Base-by-base conservation (phyloP, 139 green algal genomes). In the Chlorella sp. region DNA sequence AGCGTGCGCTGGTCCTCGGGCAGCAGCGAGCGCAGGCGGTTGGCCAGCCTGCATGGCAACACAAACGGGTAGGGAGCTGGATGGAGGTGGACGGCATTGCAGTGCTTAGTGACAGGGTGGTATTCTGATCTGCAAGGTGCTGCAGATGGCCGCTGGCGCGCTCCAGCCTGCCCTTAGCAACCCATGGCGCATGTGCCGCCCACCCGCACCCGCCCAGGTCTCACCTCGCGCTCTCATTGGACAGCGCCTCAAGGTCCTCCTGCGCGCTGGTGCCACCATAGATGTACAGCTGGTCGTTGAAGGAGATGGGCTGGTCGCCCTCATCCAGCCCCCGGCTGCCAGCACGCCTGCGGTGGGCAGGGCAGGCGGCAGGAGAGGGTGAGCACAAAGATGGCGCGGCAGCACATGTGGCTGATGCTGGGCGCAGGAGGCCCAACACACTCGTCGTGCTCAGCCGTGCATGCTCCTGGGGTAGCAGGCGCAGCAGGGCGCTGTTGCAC, bases 211-310 rank as follows among this genome's bases (percentile, higher is more conserved):
- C 67, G 13, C 41, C 41, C 9, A 17, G 44, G 7, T 36, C 68
- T 17, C 51, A 80, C 81, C 81, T 80, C 28, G 81, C 56, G 39
- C 81, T 81, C 30, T 88, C 84, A 51, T 64, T 80, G 21, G 68
- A 62, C 30, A 88, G 84, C 5, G 68, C 76, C 38, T 85, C 76
- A 68, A 88, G 38, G 12, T 85, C 85, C 51, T 86, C 85, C 28
- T 65, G 47, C 0, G 80, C 75, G 20, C 69, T 73, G 44, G 63
- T 65, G 41, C 85, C 85, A 38, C 85, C 85, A 44, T 74, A 56
- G 25, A 81, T 68, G 51, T 78, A 75, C 44, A 84, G 76, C 3
- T 32, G n/a, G 17, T 81, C 47, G 3, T 81, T 65, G 67, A 89
- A 86, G 26, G 21, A 44, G 7, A 78, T 25, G 28, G 38, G 32